Evolutionary conservation across 1,139 yeast species (phyloP), one percentile per base, ranked within the genome.

Genomic region (Geotrichum candidum): DNA sequence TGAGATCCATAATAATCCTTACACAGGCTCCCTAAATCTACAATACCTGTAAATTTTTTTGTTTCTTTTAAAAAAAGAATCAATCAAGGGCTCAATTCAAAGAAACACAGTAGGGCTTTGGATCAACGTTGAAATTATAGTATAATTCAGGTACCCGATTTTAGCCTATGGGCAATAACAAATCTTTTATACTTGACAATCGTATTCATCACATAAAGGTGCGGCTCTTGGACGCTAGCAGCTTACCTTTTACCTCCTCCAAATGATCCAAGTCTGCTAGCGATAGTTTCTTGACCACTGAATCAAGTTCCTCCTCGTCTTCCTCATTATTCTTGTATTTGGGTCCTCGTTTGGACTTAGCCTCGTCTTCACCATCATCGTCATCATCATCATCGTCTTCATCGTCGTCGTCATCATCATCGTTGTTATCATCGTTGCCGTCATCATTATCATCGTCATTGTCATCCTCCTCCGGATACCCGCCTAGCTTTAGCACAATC

Each of bases 381-480:
- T 55, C 57, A n/a, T n/a, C 50, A 55, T 29, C 53, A n/a, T 22
- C 57, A 33, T 48, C 46, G 50, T 75, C 80, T 33, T 72, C 76
- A 25, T 74, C 76, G n/a, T 70, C 76, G 7, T 70, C 73, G 27
- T 73, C 75, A 3, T 68, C 71, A 15, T 72, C 74, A 18, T 74
- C 79, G 2, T 74, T 81, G 1, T 79, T 82, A 9, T 82, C 80
- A 2, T 76, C 80, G 1, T 77, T 81, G 2, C 79, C 81, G n/a
- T 79, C 83, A n/a, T 82, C 82, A 2, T 83, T 85, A 1, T 86
- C 90, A 3, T 85, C 90, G 1, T 85, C 90, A 1, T 86, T 91
- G 38, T 87, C 91, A 0, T 86, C 92, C 11, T 84, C 91, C n/a
- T 90, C 90, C 0, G 96, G 96, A 73, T 89, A 89, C 0, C 96